A percentile compares a stretch with the other conserved stretches of the same genome.
phyloP scores from a whole-genome alignment of 2,329 filamentous ascomycete species.

The Thermoascus crustaceus region DNA sequence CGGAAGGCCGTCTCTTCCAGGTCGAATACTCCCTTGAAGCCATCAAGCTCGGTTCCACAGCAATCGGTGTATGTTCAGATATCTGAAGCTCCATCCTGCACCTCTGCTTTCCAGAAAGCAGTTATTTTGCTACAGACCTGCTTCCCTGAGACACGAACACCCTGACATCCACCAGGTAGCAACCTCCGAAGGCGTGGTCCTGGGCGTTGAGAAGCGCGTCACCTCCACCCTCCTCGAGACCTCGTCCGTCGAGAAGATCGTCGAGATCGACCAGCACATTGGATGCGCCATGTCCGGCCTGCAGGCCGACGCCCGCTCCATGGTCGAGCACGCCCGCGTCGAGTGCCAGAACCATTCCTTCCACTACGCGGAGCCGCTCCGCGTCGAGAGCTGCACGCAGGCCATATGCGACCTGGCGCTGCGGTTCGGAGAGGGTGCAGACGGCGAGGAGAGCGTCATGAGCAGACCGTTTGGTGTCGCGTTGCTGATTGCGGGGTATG shows the following conservation, averaged over 20 bases:
- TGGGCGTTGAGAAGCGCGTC: conserved; percentile 98
- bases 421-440: conserved; percentile 92
- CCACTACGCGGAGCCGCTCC: conserved; percentile 92
- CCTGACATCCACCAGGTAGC: conserved; percentile 51
- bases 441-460: conserved; percentile 98
- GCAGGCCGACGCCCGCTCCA: conserved; percentile 93
- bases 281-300: conserved; percentile 98
- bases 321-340: conserved; percentile 97
- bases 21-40: conserved; percentile 99
- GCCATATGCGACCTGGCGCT: conserved; percentile 96
- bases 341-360: conserved; percentile 96
- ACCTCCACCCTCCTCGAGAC: conserved; percentile 96
- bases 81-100: not conserved
- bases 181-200: conserved; percentile 87
- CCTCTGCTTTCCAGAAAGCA: not conserved
- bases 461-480: conserved; percentile 94
- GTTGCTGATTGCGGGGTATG: conserved; percentile 89
- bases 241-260: conserved; percentile 97
- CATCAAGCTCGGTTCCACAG: conserved; percentile 98
- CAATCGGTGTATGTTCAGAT: conserved; percentile 65
- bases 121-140: not conserved
- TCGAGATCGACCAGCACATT: conserved; percentile 98
- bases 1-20: conserved; percentile 98
- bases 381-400: conserved; percentile 96
- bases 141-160: no score